These are phyloP conservation scores for Zasmidium angulare DNA, from an alignment of 2,329 filamentous ascomycete genomes.

Conservation along the genomic window DNA sequence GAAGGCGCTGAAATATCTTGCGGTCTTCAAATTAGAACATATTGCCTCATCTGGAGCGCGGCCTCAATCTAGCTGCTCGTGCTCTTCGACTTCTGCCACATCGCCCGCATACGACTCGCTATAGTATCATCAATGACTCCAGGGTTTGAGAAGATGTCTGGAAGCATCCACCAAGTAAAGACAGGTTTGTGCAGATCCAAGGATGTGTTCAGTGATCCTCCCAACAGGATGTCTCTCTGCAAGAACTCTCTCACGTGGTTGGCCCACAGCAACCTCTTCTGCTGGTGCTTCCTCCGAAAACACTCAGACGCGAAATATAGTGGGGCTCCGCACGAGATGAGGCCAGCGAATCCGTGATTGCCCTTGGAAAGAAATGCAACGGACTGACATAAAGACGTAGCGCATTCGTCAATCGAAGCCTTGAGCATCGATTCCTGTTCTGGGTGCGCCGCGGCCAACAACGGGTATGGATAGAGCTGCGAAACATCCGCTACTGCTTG, in stretches of 20 bases:
- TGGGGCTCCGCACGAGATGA: slow-evolving; percentile 4
- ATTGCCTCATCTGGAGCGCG: no score
- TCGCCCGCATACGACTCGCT: no score
- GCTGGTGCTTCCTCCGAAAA: background rate
- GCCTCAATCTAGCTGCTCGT: no score
- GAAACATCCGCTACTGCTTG: background rate
- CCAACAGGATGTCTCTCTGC: slow-evolving; percentile 1
- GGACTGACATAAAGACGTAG: slow-evolving; percentile 2
- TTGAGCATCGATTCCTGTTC: background rate
- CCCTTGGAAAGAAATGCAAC: slow-evolving; percentile 3
- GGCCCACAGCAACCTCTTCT: background rate
- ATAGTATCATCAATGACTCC: no score
- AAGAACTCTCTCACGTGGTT: slow-evolving; percentile 1
- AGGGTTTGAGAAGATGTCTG: no score
- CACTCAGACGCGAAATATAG: background rate
- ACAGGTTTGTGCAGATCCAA: no score
- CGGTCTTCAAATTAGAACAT: no score
- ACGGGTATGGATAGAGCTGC: background rate
- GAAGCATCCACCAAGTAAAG: no score
- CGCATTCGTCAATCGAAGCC: background rate
- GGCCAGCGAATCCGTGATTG: background rate
- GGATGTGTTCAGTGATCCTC: background rate
- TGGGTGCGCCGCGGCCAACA: background rate
- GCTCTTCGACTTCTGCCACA: no score
- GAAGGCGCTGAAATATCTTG: no score